Conservation (phyloP, 192 early-diverging fungal genomes). For the Lobosporangium transversale region DNA sequence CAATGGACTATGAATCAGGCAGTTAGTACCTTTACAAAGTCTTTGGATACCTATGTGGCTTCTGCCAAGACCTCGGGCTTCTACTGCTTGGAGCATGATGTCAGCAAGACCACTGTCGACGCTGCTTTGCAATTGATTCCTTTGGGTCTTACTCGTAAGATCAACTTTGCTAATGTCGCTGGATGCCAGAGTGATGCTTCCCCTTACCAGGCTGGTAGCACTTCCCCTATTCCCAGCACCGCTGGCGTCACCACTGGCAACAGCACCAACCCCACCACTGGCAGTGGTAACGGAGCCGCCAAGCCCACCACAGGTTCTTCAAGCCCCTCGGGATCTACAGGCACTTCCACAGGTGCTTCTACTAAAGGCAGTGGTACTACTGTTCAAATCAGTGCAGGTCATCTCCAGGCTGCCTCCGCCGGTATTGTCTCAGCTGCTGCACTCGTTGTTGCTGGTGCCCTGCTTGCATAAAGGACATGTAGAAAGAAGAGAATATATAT, state of each 20-base stretch:
- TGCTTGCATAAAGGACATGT: slow-evolving; percentile 22
- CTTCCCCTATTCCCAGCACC: slow-evolving; percentile 21
- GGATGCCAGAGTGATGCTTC: slow-evolving; percentile 38
- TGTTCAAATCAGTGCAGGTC: slow-evolving; percentile 2
- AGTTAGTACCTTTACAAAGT: slow-evolving; percentile 24
- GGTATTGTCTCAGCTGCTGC: slow-evolving; percentile 15
- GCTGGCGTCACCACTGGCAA: background rate
- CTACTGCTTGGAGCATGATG: slow-evolving; percentile 63
- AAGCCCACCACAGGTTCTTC: slow-evolving; percentile 13
- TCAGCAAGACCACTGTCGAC: slow-evolving; percentile 47
- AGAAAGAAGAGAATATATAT: background rate
- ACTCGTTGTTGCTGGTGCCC: slow-evolving; percentile 12
- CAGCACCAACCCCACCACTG: background rate
- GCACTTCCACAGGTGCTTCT: too few relatives aligned
- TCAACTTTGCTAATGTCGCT: slow-evolving; percentile 50
- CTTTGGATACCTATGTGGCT: slow-evolving; percentile 36
- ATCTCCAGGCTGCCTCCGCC: background rate
- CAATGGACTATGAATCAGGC: too few relatives aligned
- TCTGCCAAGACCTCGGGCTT: slow-evolving; percentile 51
- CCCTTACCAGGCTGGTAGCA: slow-evolving; percentile 55
- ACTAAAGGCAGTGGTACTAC: too few relatives aligned
- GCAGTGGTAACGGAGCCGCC: background rate
- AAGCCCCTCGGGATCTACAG: too few relatives aligned
- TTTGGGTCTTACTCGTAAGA: slow-evolving; percentile 27
- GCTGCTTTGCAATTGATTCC: slow-evolving; percentile 57